phyloP scores from a whole-genome alignment of 1,139 yeast species.

The Zygoascus meyerae region DNA sequence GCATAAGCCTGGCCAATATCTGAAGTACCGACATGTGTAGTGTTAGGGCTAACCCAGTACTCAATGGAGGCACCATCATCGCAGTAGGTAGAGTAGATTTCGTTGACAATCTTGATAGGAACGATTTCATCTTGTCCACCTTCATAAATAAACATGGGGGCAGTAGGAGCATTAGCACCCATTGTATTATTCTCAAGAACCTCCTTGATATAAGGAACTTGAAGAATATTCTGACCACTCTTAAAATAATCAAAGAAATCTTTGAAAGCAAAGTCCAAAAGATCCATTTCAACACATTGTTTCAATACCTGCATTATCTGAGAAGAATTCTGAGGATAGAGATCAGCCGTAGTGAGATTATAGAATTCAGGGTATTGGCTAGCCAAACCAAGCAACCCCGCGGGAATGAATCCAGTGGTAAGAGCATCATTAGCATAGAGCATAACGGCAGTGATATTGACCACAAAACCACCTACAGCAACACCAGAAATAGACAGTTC shows the following conservation, averaged over 20 bases:
- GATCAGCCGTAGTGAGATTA: background rate
- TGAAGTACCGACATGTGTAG: slow-evolving; percentile 18
- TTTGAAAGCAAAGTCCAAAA: slow-evolving; percentile 17
- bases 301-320: background rate
- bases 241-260: slow-evolving; percentile 22
- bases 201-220: slow-evolving; percentile 12
- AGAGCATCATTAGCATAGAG: slow-evolving; percentile 10
- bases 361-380: slow-evolving; percentile 10
- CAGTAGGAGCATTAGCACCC: slow-evolving; percentile 21
- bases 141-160: slow-evolving; percentile 26
- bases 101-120: slow-evolving; percentile 20
- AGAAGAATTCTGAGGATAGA: slow-evolving; percentile 1
- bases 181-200: slow-evolving; percentile 15
- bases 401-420: slow-evolving; percentile 12
- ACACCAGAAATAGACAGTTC: slow-evolving; percentile 26
- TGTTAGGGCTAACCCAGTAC: slow-evolving; percentile 20
- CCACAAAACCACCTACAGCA: slow-evolving; percentile 26
- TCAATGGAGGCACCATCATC: slow-evolving; percentile 23
- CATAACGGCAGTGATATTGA: slow-evolving; percentile 19
- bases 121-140: slow-evolving; percentile 26
- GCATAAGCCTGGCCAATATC: slow-evolving; percentile 15
- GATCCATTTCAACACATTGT: slow-evolving; percentile 19
- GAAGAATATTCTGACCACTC: slow-evolving; percentile 18
- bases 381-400: slow-evolving; percentile 11
- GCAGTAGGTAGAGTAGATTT: slow-evolving; percentile 23